Percentiles rank a stretch among this genome's conserved stretches.
Conservation (phyloP, 148 eudicot species). For the Euryodendron excelsum region DNA sequence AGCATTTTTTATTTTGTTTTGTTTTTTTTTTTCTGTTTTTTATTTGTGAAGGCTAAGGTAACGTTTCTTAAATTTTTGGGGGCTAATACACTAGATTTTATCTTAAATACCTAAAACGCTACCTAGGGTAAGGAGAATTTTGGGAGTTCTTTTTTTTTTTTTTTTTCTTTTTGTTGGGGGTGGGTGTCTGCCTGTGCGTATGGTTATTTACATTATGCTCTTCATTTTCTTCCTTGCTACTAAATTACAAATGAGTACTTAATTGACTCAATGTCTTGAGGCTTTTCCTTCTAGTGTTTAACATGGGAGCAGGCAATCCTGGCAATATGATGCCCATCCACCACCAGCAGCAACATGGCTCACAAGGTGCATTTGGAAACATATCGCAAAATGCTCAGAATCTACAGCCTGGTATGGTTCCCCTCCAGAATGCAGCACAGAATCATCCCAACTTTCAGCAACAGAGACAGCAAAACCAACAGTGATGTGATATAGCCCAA, state of each 20-base stretch:
- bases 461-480: conserved; percentile 78
- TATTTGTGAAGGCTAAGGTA: too few species aligned
- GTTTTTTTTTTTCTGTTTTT: too few species aligned
- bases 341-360: conserved; percentile 55
- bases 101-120: too few species aligned
- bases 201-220: too few species aligned
- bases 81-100: too few species aligned
- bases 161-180: too few species aligned
- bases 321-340: conserved; percentile 78
- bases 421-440: conserved; percentile 60
- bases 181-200: too few species aligned
- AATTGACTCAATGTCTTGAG: conserved; percentile 9
- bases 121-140: too few species aligned
- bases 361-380: conserved; percentile 76
- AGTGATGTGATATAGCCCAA: conserved; percentile 26
- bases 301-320: conserved; percentile 68
- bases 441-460: conserved; percentile 83
- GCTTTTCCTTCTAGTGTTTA: conserved; percentile 54
- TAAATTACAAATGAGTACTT: neutral
- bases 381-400: conserved; percentile 66
- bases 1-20: too few species aligned
- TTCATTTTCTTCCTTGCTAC: neutral
- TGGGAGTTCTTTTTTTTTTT: too few species aligned
- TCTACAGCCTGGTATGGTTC: conserved; percentile 61
- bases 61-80: too few species aligned